Conservation (phyloP, 1,284 basidiomycete species). For the Ceratobasidium papillatum region DNA sequence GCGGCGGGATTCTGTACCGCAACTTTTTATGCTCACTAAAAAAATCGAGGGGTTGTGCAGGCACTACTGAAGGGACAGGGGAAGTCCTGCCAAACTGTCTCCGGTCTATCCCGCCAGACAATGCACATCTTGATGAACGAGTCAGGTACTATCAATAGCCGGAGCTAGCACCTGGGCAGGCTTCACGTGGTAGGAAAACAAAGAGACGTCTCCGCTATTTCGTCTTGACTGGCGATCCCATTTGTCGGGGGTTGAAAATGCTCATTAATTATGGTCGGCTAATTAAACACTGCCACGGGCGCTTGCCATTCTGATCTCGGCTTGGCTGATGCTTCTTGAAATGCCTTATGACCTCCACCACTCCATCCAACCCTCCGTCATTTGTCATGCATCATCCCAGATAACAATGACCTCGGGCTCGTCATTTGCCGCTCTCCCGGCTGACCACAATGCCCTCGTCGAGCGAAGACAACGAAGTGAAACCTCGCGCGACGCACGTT, state of each 20-base stretch:
- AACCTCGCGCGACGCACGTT: constrained; percentile 6
- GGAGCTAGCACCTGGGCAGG: not conserved
- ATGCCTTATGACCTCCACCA: not conserved
- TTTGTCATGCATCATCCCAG: constrained; percentile 16
- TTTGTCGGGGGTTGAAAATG: not conserved
- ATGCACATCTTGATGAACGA: not conserved
- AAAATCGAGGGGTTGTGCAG: not conserved
- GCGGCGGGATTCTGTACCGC: not conserved
- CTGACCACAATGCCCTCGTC: constrained; percentile 11
- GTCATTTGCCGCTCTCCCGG: not conserved
- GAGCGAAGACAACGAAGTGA: not conserved
- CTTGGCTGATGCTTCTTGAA: constrained; percentile 25
- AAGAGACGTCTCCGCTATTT: not conserved
- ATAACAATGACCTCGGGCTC: not conserved
- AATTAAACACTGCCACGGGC: not conserved
- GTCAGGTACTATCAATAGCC: not conserved
- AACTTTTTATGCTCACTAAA: too few species aligned
- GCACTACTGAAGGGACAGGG: not conserved
- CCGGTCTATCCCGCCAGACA: not conserved
- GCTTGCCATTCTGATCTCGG: constrained; percentile 4
- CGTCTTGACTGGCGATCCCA: not conserved
- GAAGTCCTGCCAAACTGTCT: not conserved
- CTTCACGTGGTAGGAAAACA: not conserved
- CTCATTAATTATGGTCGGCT: not conserved
- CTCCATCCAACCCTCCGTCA: not conserved